Evolutionary conservation across 345 rosid genomes (phyloP).

Genomic region (Sapria himalayana): DNA sequence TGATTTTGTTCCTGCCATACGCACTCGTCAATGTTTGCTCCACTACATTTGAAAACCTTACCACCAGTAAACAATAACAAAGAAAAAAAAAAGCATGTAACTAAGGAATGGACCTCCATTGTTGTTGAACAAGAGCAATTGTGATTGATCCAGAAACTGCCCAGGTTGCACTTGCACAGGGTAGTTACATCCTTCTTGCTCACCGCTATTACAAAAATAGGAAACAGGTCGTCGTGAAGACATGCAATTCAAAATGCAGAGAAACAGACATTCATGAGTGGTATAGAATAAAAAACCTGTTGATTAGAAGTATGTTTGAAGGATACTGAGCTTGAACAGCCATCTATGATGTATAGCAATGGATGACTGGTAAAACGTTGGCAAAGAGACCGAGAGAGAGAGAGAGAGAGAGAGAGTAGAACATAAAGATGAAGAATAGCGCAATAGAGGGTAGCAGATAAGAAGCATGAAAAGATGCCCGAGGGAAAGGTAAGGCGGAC

Average conservation of each 20-base stretch:
- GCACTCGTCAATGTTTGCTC: slow-evolving; percentile 8
- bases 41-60: not conserved
- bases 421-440: slow-evolving; percentile 1
- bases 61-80: not conserved
- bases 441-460: slow-evolving; percentile 21
- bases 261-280: not conserved
- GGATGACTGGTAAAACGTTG: not conserved
- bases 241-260: not conserved
- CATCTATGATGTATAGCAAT: slow-evolving; percentile 10
- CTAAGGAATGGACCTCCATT: slow-evolving; percentile 15
- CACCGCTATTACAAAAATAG: slow-evolving; percentile 9
- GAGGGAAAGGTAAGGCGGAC: slow-evolving; percentile 20
- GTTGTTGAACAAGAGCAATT: slow-evolving; percentile 18
- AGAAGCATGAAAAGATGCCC: slow-evolving; percentile 29
- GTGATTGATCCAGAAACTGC: slow-evolving; percentile 22
- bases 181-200: slow-evolving; percentile 14
- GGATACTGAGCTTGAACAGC: slow-evolving; percentile 32
- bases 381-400: not conserved
- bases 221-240: not conserved
- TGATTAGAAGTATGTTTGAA: slow-evolving; percentile 19
- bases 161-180: slow-evolving; percentile 19
- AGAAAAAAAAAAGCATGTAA: not conserved
- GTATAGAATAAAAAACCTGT: too few species aligned
- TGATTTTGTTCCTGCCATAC: too few species aligned
- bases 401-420: slow-evolving; percentile 1